Conservation (phyloP, 768 basidiomycete species). For the Leucosporidium creatinivorum region DNA sequence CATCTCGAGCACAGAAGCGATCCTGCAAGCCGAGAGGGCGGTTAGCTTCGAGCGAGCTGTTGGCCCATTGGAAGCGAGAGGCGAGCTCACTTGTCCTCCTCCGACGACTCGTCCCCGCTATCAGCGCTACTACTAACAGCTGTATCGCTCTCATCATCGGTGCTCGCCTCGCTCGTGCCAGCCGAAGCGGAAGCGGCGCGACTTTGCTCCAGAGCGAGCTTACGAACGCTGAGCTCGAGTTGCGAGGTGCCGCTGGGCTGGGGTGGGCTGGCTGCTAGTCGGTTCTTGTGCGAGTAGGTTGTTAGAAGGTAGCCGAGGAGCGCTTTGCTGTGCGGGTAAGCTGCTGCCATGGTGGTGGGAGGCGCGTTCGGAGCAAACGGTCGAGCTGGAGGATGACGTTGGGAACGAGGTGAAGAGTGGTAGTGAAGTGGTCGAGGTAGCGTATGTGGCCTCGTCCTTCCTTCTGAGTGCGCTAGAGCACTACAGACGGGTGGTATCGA, state of each 20-base stretch:
- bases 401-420: no score
- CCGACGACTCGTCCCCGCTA: slow-evolving; percentile 4
- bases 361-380: no score
- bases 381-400: no score
- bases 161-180: slow-evolving; percentile 21
- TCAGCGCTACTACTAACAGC: neutral
- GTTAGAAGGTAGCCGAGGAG: slow-evolving; percentile 25
- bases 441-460: no score
- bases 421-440: no score
- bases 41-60: neutral
- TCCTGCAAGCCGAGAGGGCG: neutral
- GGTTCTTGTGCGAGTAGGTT: slow-evolving; percentile 1
- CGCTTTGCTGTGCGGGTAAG: slow-evolving; percentile 14
- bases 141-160: slow-evolving; percentile 22
- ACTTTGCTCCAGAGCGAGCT: slow-evolving; percentile 26
- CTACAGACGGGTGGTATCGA: no score
- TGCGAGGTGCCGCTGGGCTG: slow-evolving; percentile 8
- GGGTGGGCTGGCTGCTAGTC: no score
- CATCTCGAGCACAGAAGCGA: slow-evolving; percentile 12
- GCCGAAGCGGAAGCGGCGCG: slow-evolving; percentile 19
- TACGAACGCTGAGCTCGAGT: slow-evolving; percentile 26
- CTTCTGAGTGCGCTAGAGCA: no score
- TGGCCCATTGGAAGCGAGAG: neutral
- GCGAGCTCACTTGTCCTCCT: slow-evolving; percentile 20
- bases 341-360: no score